phyloP scores from a whole-genome alignment of 2,329 filamentous ascomycete genomes.

The Talaromyces sp. region DNA sequence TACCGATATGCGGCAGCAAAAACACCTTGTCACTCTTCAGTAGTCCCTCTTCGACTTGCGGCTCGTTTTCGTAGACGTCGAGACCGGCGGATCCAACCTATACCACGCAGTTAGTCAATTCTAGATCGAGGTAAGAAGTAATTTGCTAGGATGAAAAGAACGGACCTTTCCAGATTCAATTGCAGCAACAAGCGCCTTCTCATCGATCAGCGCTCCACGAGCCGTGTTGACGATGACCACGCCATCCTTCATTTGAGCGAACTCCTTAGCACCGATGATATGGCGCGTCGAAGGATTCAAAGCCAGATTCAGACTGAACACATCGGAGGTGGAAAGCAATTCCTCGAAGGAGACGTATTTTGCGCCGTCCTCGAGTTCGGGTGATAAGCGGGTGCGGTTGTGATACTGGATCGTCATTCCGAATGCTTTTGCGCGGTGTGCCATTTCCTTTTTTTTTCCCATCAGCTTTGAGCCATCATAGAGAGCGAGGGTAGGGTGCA shows the following conservation, averaged over 20 bases:
- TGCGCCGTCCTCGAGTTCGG: constrained; percentile 43
- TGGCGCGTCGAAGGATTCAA: constrained; percentile 47
- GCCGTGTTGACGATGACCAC: constrained; percentile 48
- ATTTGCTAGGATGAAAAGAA: not conserved
- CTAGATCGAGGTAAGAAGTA: not conserved
- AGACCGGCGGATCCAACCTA: constrained; percentile 46
- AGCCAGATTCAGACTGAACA: constrained; percentile 48
- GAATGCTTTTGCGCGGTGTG: constrained; percentile 45
- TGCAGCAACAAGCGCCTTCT: constrained; percentile 47
- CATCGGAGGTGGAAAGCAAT: constrained; percentile 46
- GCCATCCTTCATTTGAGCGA: constrained; percentile 47
- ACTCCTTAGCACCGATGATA: constrained; percentile 48
- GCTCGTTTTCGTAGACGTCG: constrained; percentile 51
- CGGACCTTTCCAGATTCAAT: constrained; percentile 46
- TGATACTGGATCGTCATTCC: constrained; percentile 51
- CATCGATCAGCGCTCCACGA: constrained; percentile 47
- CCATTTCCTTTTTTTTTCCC: constrained; percentile 45
- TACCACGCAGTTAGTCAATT: constrained; percentile 8
- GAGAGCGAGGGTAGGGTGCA: not conserved
- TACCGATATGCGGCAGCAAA: constrained; percentile 61
- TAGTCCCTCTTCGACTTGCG: constrained; percentile 49
- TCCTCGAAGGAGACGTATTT: constrained; percentile 49
- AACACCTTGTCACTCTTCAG: constrained; percentile 49
- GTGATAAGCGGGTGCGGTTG: constrained; percentile 44
- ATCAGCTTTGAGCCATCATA: not conserved